Percentiles rank a stretch among this genome's conserved stretches.
Conservation (phyloP, 441 rosid species). For the Brassica balearica region DNA sequence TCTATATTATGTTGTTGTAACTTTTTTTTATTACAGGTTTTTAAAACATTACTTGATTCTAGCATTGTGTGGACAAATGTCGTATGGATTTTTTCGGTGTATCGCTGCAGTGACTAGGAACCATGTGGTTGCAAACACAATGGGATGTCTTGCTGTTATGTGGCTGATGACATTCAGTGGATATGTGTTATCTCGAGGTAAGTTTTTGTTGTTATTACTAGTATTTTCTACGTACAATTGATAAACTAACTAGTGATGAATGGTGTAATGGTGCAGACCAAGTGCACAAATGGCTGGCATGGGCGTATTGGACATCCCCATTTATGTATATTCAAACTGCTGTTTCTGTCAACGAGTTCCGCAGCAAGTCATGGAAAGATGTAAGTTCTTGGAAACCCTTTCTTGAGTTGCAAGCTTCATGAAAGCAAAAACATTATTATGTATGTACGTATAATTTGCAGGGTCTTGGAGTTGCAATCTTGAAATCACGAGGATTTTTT, state of each 20-base stretch:
- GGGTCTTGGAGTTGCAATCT: slow-evolving; percentile 57
- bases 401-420: background rate
- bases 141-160: slow-evolving; percentile 57
- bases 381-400: slow-evolving; percentile 43
- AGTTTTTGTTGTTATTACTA: background rate
- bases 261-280: slow-evolving; percentile 45
- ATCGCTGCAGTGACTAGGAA: slow-evolving; percentile 59
- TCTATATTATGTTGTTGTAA: background rate
- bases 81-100: slow-evolving; percentile 61
- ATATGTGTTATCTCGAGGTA: slow-evolving; percentile 59
- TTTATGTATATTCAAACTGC: slow-evolving; percentile 86
- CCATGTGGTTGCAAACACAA: slow-evolving; percentile 58
- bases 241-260: slow-evolving; percentile 5
- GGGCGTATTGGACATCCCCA: slow-evolving; percentile 84
- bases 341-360: slow-evolving; percentile 68
- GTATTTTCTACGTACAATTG: background rate
- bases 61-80: slow-evolving; percentile 55
- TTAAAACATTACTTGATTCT: slow-evolving; percentile 55
- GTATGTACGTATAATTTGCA: slow-evolving; percentile 61
- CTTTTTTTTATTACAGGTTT: slow-evolving; percentile 44
- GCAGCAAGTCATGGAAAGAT: slow-evolving; percentile 69
- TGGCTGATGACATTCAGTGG: slow-evolving; percentile 56
- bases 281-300: slow-evolving; percentile 70
- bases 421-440: slow-evolving; percentile 21
- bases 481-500: slow-evolving; percentile 54